phyloP scores from a whole-genome alignment of 2,329 filamentous ascomycete species.

The Gremmenia infestans region DNA sequence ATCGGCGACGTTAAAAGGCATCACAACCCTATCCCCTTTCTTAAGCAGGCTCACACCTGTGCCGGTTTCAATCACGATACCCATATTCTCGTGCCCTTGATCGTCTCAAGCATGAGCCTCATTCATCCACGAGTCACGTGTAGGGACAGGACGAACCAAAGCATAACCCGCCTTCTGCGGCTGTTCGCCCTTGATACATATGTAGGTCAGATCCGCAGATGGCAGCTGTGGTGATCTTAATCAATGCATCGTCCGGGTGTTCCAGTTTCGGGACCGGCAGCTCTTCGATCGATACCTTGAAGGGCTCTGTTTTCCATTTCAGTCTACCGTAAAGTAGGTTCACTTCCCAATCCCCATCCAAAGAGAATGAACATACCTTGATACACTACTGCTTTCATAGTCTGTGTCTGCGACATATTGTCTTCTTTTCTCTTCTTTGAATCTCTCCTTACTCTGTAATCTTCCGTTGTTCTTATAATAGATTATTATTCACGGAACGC shows the following conservation, averaged over 20 bases:
- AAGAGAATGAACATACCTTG: slow-evolving; percentile 12
- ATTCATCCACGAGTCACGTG: slow-evolving; percentile 46
- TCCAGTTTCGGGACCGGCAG: slow-evolving; percentile 53
- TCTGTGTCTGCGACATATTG: slow-evolving; percentile 20
- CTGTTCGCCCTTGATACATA: slow-evolving; percentile 63
- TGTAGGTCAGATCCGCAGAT: slow-evolving; percentile 33
- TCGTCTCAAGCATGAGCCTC: slow-evolving; percentile 50
- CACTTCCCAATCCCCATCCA: not conserved
- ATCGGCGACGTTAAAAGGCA: slow-evolving; percentile 80
- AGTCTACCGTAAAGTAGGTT: not conserved
- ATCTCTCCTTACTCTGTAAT: not conserved
- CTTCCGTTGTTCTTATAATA: not conserved
- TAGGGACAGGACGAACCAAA: slow-evolving; percentile 39
- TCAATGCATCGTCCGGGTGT: slow-evolving; percentile 40
- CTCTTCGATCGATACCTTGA: slow-evolving; percentile 53
- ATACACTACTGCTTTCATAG: slow-evolving; percentile 25
- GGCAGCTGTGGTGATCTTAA: slow-evolving; percentile 40
- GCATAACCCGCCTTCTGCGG: slow-evolving; percentile 55
- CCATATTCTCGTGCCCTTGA: slow-evolving; percentile 79
- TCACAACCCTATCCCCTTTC: slow-evolving; percentile 73
- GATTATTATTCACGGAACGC: too few relatives aligned
- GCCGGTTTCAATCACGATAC: slow-evolving; percentile 64
- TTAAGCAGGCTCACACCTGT: slow-evolving; percentile 61
- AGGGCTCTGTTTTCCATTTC: slow-evolving; percentile 15
- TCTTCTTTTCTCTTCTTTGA: not conserved